A percentile compares a stretch with the other conserved stretches of the same genome.
Evolutionary conservation across 805 yeast species (phyloP).

Genomic region (Sugiyamaella boreocaroliniensis): DNA sequence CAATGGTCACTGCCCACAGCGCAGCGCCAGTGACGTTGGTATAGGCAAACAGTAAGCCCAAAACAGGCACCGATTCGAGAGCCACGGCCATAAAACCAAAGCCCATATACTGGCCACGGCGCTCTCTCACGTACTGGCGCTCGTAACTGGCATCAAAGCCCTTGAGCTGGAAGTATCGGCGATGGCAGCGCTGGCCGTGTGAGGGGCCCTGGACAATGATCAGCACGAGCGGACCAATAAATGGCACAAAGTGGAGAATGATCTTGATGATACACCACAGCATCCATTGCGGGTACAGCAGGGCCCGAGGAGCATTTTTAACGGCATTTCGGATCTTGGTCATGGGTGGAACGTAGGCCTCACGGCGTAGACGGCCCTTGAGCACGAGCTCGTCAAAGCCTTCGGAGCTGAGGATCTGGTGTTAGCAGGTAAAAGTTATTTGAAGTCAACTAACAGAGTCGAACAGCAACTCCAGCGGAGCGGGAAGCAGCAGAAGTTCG

Average conservation of each 20-base stretch:
- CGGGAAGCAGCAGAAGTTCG: conserved; percentile 40
- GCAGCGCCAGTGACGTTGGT: conserved; percentile 35
- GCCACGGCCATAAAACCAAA: conserved; percentile 33
- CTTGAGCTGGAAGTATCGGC: conserved; percentile 52
- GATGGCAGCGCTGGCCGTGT: conserved; percentile 46
- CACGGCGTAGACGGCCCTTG: conserved; percentile 33
- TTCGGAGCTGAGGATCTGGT: conserved; percentile 35
- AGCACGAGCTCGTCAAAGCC: conserved; percentile 41
- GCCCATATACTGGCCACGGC: conserved; percentile 29
- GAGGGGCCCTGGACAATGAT: conserved; percentile 47
- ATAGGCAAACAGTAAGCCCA: conserved; percentile 32
- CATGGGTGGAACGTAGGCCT: conserved; percentile 28
- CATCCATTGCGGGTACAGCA: conserved; percentile 39
- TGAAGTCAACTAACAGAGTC: conserved; percentile 35
- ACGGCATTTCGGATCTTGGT: conserved; percentile 28
- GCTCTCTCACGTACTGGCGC: conserved; percentile 23
- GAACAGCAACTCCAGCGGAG: conserved; percentile 41
- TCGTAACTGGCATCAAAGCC: conserved; percentile 41
- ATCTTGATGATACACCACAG: conserved; percentile 33
- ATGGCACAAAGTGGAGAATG: conserved; percentile 44
- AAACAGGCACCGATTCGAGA: conserved; percentile 31
- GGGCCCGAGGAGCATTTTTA: conserved; percentile 32
- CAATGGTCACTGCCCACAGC: conserved; percentile 32
- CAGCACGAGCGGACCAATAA: conserved; percentile 52
- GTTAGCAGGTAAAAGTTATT: neutral